Evolutionary conservation across 148 eudicot genomes (phyloP).

Genomic region (Simmondsia chinensis): DNA sequence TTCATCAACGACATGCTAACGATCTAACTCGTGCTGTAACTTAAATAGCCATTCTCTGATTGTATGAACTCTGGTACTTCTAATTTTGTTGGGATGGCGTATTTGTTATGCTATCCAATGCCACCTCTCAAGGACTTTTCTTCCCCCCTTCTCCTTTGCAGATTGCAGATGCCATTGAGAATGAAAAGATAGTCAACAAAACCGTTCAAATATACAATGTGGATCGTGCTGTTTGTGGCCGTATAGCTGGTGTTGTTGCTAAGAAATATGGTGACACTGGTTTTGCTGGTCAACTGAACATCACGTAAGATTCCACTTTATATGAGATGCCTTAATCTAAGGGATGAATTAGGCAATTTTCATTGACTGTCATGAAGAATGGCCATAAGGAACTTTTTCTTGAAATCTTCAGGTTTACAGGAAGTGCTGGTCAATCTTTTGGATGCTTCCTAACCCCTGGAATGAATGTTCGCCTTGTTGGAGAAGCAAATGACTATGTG

Average conservation of each 20-base stretch:
- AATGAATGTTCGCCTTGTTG: slow-evolving; percentile 87
- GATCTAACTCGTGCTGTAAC: too few relatives aligned
- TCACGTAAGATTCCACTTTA: slow-evolving; percentile 44
- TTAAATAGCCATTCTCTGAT: too few relatives aligned
- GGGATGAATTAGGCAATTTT: neutral
- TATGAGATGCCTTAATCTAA: neutral
- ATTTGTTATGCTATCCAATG: neutral
- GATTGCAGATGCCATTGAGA: slow-evolving; percentile 84
- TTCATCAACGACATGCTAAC: too few relatives aligned
- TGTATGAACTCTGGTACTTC: too few relatives aligned
- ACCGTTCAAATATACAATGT: slow-evolving; percentile 69
- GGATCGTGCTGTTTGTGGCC: slow-evolving; percentile 98
- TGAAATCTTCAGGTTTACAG: slow-evolving; percentile 50
- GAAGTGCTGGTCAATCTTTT: slow-evolving; percentile 99
- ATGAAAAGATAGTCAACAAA: slow-evolving; percentile 76
- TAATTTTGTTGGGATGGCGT: too few relatives aligned
- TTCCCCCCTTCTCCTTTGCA: slow-evolving; percentile 16
- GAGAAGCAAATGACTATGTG: slow-evolving; percentile 98
- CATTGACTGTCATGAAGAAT: too few relatives aligned
- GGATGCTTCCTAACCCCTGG: slow-evolving; percentile 93
- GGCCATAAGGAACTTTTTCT: neutral
- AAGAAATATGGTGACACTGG: slow-evolving; percentile 99
- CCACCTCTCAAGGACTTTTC: neutral
- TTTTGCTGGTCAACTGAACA: slow-evolving; percentile 95
- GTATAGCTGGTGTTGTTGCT: slow-evolving; percentile 87